Evolutionary conservation across 1,284 basidiomycete species (phyloP), one percentile per base, ranked within the genome.

Genomic region (Golubevia sp.): DNA sequence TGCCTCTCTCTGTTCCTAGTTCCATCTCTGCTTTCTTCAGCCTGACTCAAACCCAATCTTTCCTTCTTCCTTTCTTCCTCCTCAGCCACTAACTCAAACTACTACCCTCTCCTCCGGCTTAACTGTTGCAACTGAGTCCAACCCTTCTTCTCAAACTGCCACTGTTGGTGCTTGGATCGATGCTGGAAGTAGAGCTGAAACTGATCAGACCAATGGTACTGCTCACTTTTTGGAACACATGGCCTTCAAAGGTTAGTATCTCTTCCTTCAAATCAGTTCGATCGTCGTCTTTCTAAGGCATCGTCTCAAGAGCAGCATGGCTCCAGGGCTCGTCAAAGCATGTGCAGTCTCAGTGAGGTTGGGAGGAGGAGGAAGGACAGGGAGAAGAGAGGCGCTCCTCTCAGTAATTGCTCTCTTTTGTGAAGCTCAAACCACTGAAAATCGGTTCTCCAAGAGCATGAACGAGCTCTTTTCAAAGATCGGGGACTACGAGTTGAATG

Each of bases 151-250:
- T n/a, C 92, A 96, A 86, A 98, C 96, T 13, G 96, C 96, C 18
- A 99, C 96, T 30, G 94, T 99, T 54, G 97, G 97, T 76, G 92
- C 98, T 63, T 99, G 95, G 95, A 97, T 99, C 82, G 96, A 98
- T 84, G 95, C 96, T 66, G 97, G 97, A 73, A 96, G 93, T 68
- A 89, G 97, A 67, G 94, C 94, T 67, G 97, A 99, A 88, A 96
- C 92, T 58, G 90, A 92, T 85, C 90, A 89, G 85, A 97, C 92
- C 59, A 97, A 92, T 79, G 96, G 97, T 60, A 97, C 94, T 6
- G 97, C 97, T 58, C 97, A 99, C 86, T 99, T 99, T 88, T 89
- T 99, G 65, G 97, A 99, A 86, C 94, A 97, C 84, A 93, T 97
- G 92, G 97, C 85, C 30, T 86, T 86, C 84, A 86, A 86, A 79